A percentile compares a stretch with the other conserved stretches of the same genome.
Conservation (phyloP, 78 protist genomes). For the Diacronema lutheri region DNA sequence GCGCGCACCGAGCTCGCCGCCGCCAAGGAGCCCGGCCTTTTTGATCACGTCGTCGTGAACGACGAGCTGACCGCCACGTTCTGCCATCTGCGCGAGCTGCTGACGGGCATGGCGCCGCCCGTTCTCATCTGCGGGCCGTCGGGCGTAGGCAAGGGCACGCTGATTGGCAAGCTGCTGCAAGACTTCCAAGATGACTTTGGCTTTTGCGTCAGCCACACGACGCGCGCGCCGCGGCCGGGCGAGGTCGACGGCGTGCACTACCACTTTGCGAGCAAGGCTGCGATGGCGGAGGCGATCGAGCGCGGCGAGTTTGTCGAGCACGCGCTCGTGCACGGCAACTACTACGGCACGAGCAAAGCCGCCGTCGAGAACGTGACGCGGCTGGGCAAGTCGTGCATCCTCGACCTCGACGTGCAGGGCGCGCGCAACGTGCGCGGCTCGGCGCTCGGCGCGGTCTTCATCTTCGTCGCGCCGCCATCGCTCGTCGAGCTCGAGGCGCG, state of each 20-base stretch:
- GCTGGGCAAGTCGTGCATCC: conserved; percentile 28
- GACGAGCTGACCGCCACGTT: background rate
- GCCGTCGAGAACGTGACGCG: conserved; percentile 44
- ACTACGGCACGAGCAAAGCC: conserved; percentile 63
- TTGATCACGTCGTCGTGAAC: background rate
- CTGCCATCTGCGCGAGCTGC: too few species aligned
- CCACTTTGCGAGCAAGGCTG: conserved; percentile 38
- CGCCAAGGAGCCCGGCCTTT: background rate
- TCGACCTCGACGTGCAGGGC: conserved; percentile 21
- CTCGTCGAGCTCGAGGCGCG: background rate
- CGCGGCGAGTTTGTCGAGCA: conserved; percentile 60
- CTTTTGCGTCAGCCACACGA: conserved; percentile 74
- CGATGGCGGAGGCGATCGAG: background rate
- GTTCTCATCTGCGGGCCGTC: conserved; percentile 54
- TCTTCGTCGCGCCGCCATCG: background rate
- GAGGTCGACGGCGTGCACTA: conserved; percentile 74
- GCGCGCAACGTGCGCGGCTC: background rate
- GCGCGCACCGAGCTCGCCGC: background rate
- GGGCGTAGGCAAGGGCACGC: conserved; percentile 78
- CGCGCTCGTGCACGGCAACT: conserved; percentile 66
- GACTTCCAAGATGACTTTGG: conserved; percentile 62
- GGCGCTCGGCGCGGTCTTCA: background rate
- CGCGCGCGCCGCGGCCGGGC: conserved; percentile 70
- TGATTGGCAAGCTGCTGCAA: conserved; percentile 42
- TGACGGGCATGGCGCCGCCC: too few species aligned